A percentile compares a stretch with the other conserved stretches of the same genome.
phyloP scores from a whole-genome alignment of 495 filamentous ascomycete genomes.

The Patellaria atrata region DNA sequence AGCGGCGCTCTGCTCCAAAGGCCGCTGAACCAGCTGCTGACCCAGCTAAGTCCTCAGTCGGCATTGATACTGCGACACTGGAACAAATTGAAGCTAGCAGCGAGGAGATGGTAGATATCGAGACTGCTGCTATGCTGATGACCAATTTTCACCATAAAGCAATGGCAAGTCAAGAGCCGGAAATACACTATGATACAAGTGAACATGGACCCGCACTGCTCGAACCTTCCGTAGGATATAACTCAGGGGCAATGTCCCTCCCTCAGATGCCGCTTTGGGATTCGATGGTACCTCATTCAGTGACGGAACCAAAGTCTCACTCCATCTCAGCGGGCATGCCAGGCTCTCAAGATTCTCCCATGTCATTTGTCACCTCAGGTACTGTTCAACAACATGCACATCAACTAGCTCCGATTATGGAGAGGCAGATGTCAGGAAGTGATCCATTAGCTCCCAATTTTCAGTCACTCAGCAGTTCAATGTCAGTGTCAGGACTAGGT shows the following conservation, averaged over 20 bases:
- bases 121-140: constrained; percentile 98
- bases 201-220: constrained; percentile 36
- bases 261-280: constrained; percentile 60
- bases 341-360: constrained; percentile 50
- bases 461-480: constrained; percentile 53
- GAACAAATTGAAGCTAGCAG: constrained; percentile 91
- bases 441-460: constrained; percentile 47
- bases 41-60: constrained; percentile 68
- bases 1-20: constrained; percentile 66
- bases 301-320: constrained; percentile 32
- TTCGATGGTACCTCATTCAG: too few species aligned
- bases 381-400: constrained; percentile 42
- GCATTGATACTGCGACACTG: constrained; percentile 73
- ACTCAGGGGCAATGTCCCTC: constrained; percentile 58
- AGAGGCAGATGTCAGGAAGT: constrained; percentile 42
- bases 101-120: constrained; percentile 92
- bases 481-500: constrained; percentile 53
- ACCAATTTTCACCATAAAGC: constrained; percentile 97
- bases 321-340: constrained; percentile 25
- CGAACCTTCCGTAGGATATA: constrained; percentile 36
- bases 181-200: constrained; percentile 43
- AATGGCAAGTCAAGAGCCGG: constrained; percentile 59
- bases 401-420: constrained; percentile 52
- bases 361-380: too few species aligned
- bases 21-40: constrained; percentile 45